Evolutionary conservation across 2,329 filamentous ascomycete species (phyloP).

Genomic region (Trichoderma endophyticum): DNA sequence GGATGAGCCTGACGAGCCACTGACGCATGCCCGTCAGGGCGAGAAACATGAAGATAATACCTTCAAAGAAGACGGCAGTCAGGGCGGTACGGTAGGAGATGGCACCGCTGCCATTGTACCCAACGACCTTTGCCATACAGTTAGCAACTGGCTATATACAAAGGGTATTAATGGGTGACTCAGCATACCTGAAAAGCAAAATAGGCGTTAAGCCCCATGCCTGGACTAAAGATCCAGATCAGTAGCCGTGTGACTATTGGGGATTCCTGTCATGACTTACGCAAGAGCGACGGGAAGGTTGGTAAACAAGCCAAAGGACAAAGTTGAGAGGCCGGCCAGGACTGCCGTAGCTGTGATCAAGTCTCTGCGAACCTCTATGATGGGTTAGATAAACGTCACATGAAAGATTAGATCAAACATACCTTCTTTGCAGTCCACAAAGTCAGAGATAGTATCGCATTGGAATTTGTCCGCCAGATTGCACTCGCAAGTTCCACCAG

Average conservation of each 20-base stretch:
- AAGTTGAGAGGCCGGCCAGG: conserved; percentile 69
- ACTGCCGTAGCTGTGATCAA: conserved; percentile 82
- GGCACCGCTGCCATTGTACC: conserved; percentile 53
- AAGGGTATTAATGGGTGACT: too few species aligned
- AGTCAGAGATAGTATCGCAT: conserved; percentile 49
- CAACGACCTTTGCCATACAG: conserved; percentile 46
- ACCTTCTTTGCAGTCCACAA: conserved; percentile 48
- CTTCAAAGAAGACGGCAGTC: conserved; percentile 63
- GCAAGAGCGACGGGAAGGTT: conserved; percentile 62
- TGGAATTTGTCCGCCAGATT: conserved; percentile 39
- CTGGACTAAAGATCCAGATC: conserved; percentile 44
- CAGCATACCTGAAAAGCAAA: conserved; percentile 55
- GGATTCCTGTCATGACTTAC: conserved; percentile 24
- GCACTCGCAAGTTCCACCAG: conserved; percentile 74
- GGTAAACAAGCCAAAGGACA: conserved; percentile 75
- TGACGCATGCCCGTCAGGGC: conserved; percentile 68
- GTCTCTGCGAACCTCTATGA: conserved; percentile 64
- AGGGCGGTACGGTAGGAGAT: conserved; percentile 59
- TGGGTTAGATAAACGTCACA: conserved; percentile 5
- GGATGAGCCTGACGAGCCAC: conserved; percentile 66
- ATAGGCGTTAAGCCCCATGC: conserved; percentile 67
- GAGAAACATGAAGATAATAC: conserved; percentile 61
- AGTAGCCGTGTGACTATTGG: background rate
- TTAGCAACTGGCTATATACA: background rate
- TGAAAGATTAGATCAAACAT: background rate